Evolutionary conservation across 148 eudicot species (phyloP).

Genomic region (Fagopyrum homotropicum): DNA sequence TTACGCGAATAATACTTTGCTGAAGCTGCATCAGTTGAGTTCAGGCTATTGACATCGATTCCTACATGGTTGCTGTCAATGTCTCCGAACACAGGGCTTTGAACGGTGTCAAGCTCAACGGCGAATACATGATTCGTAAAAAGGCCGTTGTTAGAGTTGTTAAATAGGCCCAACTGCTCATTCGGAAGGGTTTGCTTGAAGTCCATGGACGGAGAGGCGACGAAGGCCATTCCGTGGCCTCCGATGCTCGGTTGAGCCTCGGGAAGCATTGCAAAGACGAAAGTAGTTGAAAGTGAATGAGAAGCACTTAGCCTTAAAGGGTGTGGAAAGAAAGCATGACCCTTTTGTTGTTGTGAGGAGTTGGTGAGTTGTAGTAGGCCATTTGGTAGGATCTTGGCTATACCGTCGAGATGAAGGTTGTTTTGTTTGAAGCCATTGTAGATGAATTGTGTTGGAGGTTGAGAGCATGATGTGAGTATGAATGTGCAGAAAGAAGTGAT

Average conservation of each 20-base stretch:
- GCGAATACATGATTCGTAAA: neutral
- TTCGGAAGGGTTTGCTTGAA: neutral
- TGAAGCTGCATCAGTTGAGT: neutral
- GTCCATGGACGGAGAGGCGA: constrained; percentile 1
- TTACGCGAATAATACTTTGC: neutral
- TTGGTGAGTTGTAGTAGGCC: constrained; percentile 7
- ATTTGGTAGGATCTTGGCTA: constrained; percentile 1
- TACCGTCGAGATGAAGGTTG: constrained; percentile 10
- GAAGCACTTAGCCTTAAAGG: constrained; percentile 3
- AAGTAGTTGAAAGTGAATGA: neutral
- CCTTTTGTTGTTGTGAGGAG: constrained; percentile 5
- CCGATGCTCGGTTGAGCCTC: neutral
- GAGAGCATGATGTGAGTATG: neutral
- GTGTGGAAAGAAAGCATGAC: constrained; percentile 7
- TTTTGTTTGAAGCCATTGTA: constrained; percentile 16
- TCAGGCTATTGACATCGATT: neutral
- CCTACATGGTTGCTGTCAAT: constrained; percentile 5
- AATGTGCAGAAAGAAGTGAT: neutral
- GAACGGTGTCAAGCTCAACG: constrained; percentile 3
- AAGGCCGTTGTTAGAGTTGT: constrained; percentile 5
- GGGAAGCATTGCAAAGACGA: constrained; percentile 1
- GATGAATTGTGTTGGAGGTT: constrained; percentile 11
- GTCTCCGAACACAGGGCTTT: constrained; percentile 4
- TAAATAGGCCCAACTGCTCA: constrained; percentile 1
- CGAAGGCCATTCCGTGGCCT: constrained; percentile 8